A percentile compares a stretch with the other conserved stretches of the same genome.
phyloP scores from a whole-genome alignment of 768 basidiomycete species.

The Boletus edulis region DNA sequence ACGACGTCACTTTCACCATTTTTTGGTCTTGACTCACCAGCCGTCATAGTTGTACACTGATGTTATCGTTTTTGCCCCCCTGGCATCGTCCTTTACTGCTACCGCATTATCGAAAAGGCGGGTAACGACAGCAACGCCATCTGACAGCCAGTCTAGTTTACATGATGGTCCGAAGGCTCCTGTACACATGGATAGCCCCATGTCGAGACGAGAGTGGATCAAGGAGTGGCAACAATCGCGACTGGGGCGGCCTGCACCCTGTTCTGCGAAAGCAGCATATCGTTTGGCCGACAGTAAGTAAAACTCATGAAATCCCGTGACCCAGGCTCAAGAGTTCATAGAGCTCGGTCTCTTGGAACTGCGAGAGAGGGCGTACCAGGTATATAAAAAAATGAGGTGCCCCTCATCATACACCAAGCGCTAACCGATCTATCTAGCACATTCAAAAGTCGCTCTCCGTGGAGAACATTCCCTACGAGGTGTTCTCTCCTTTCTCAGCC shows the following conservation, averaged over 20 bases:
- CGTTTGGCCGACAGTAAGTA: slow-evolving; percentile 76
- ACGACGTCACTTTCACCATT: slow-evolving; percentile 19
- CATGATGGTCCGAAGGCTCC: slow-evolving; percentile 19
- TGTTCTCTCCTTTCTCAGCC: slow-evolving; percentile 82
- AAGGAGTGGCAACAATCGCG: slow-evolving; percentile 60
- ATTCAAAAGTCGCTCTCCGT: slow-evolving; percentile 74
- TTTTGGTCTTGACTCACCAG: slow-evolving; percentile 4
- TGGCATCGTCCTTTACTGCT: slow-evolving; percentile 64
- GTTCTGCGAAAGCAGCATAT: slow-evolving; percentile 84
- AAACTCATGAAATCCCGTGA: background rate
- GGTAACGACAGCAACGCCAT: slow-evolving; percentile 17
- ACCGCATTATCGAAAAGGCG: slow-evolving; percentile 18
- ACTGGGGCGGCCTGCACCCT: slow-evolving; percentile 63
- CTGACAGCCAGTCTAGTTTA: slow-evolving; percentile 37
- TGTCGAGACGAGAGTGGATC: slow-evolving; percentile 67
- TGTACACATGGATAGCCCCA: slow-evolving; percentile 24
- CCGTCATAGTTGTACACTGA: slow-evolving; percentile 75
- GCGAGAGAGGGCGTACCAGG: slow-evolving; percentile 68
- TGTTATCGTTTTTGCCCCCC: slow-evolving; percentile 76
- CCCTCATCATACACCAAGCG: background rate
- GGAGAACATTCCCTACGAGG: slow-evolving; percentile 81
- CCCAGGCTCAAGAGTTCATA: slow-evolving; percentile 24
- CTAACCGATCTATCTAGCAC: slow-evolving; percentile 43
- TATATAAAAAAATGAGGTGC: slow-evolving; percentile 5
- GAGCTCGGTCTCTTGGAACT: slow-evolving; percentile 72